A percentile compares a stretch with the other conserved stretches of the same genome.
phyloP scores from a whole-genome alignment of 2,329 filamentous ascomycete genomes.

The Dactylellina parvicollis region DNA sequence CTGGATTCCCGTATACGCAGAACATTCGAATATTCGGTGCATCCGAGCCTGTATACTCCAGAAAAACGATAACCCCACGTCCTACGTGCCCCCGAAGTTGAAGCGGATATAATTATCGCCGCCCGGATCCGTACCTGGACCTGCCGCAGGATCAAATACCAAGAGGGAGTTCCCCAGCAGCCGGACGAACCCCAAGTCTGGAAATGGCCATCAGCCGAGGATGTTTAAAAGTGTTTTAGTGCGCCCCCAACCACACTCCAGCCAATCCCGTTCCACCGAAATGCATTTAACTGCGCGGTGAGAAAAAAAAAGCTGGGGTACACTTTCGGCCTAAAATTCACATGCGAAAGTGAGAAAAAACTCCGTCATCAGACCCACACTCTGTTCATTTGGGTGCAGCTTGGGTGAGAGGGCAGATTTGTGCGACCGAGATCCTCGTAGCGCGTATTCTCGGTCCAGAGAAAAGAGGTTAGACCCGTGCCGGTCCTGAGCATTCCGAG shows the following conservation, averaged over 20 bases:
- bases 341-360: slow-evolving; percentile 18
- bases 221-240: no score
- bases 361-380: slow-evolving; percentile 38
- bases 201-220: slow-evolving; percentile 22
- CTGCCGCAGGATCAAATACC: no score
- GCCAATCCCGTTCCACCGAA: slow-evolving; percentile 44
- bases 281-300: neutral
- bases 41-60: neutral
- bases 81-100: neutral
- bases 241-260: no score
- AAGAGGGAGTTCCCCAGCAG: no score
- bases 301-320: neutral
- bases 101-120: neutral
- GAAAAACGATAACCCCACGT: neutral
- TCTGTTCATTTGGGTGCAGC: neutral
- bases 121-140: neutral
- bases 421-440: slow-evolving; percentile 51
- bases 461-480: neutral
- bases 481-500: slow-evolving; percentile 12
- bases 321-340: slow-evolving; percentile 27
- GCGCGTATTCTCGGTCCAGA: slow-evolving; percentile 41
- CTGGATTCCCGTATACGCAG: neutral
- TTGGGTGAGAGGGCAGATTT: neutral
- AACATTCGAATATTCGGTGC: slow-evolving; percentile 1
- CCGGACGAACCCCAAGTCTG: no score